Evolutionary conservation across 140 eudicot species (phyloP), one percentile per base, ranked within the genome.

Genomic region (Erigeron philadelphicus): DNA sequence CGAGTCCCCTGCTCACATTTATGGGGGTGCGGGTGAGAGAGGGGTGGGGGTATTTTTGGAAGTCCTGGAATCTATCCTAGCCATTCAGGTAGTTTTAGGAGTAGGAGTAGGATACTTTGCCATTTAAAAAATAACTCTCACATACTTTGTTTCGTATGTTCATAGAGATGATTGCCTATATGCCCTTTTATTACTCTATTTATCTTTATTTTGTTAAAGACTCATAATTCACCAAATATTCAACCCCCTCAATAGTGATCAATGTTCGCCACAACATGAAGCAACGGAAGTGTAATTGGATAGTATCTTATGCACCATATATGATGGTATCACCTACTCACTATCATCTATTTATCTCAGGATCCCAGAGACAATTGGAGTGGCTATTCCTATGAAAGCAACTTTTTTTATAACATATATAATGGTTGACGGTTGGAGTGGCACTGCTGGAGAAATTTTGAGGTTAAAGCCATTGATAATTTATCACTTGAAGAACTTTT

Each of bases 361-460:
- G 18, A 82, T 88, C 18, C 88, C 94, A 0, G 73, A 44, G 65
- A 87, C 76, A 7, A 83, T 90, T 50, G 97, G 97, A 13, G 93
- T 90, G 43, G 84, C 97, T 9, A 85, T 90, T 52, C 95, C 97
- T 5, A 81, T 81, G 97, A 87, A 90, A 74, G 97, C 97, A 47
- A 84, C 97, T 9, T 90, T 90, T 78, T 90, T 90, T 70, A 90
- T 90, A 64, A 90, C 97, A 0, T 90, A 87, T 59, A 81, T 90
- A 54, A 87, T 90, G 97, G 86, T 90, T 13, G 97, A 90, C 47
- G 97, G 97, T 42, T 90, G 97, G 97, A 84, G 92, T 45, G 95
- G 97, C 38, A 79, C 85, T 15, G 97, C 97, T 0, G 89, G 95
- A 53, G 97, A 90, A 70, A 85, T 90, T 71, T 54, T 90, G 66